Conservation (phyloP, 2,329 filamentous ascomycete species). For the Ophiostoma australiae region DNA sequence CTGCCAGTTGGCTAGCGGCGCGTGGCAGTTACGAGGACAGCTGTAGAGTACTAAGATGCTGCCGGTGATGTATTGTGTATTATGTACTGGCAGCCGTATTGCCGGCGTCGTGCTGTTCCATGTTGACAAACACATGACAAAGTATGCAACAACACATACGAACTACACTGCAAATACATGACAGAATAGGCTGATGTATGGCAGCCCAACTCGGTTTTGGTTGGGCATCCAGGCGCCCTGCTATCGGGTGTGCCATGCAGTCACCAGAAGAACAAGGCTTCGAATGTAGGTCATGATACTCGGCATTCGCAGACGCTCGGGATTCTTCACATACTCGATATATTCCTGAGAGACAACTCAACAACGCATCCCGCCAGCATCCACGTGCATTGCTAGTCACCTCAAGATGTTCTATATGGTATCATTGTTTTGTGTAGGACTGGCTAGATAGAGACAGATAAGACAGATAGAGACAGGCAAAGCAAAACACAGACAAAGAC, state of each 20-base stretch:
- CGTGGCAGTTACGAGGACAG: neutral
- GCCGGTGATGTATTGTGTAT: neutral
- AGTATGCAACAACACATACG: no score
- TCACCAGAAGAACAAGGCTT: neutral
- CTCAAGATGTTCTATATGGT: neutral
- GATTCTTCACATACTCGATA: neutral
- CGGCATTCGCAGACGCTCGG: neutral
- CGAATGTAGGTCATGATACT: neutral
- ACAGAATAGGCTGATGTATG: neutral
- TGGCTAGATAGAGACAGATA: neutral
- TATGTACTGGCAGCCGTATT: neutral
- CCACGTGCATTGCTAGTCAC: neutral
- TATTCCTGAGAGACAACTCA: neutral
- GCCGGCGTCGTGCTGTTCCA: neutral
- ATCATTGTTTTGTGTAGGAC: neutral
- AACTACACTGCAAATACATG: no score
- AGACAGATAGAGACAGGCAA: neutral
- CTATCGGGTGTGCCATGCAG: neutral
- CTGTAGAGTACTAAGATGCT: no score
- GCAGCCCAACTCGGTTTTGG: constrained; percentile 1
- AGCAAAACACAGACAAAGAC: neutral
- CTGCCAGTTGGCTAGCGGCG: constrained; percentile 16
- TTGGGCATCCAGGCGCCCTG: constrained; percentile 8
- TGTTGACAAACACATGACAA: neutral
- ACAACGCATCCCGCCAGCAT: neutral